Evolutionary conservation across 2,329 filamentous ascomycete genomes (phyloP), one percentile per base, ranked within the genome.

Genomic region (Plenodomus tracheiphilus): DNA sequence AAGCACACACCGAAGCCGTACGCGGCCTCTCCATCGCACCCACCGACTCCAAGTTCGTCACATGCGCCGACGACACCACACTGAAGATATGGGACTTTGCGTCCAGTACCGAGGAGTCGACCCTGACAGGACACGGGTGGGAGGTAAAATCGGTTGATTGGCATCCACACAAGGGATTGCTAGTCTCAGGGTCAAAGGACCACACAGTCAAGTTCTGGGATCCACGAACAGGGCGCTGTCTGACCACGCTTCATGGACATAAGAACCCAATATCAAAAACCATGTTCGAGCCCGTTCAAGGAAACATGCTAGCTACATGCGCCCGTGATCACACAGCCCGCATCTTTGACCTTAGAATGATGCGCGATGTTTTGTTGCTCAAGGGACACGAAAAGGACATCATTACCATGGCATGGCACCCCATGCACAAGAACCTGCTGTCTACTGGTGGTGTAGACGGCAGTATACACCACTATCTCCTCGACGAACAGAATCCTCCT

Each of bases 191-290:
- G 32, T 97, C 93, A 10, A 99, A 99, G 75, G 94, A 99, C 67
- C 93, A 99, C 73, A 80, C 96, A 54, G 91, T 99, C 66, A 97
- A 97, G 73, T 85, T 99, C 37, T 99, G 94, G 94, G 94, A 99
- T 71, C 94, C 94, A n/a, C 84, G 94, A 47, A 93, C 87, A 4
- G 87, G 89, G 30, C 86, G 91, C 37, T 96, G 91, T 69, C 79
- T 99, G 46, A 97, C 93, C 0, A 97, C 93, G 0, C 83, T 99
- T 3, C 92, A 96, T 72, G 93, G 91, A 37, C 94, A 97, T 74
- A 99, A 99, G 73, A 97, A 96, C 69, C 96, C 91, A 32, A 92
- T 99, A 64, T 94, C 91, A 38, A 94, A 94, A 68, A 95, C 92
- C 0, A 77, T 88, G 39, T 99, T 99, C 68, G 94, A 97, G 69